These are phyloP conservation scores for Phytophthora pistaciae DNA, from an alignment of 352 stramenopile genomes.

Conservation along the genomic window DNA sequence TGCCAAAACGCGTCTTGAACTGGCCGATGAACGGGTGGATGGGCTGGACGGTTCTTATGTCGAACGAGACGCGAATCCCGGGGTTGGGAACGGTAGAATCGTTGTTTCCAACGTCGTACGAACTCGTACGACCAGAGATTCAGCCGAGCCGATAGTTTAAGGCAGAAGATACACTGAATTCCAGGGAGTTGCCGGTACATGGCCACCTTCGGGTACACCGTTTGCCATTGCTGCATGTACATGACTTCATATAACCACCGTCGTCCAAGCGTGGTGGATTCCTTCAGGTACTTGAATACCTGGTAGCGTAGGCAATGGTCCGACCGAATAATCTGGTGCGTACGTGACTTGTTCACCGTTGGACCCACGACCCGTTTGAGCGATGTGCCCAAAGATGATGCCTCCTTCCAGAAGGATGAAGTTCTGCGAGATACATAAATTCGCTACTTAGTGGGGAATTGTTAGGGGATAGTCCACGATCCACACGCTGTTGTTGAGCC, in stretches of 20 bases:
- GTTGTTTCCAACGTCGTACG: not conserved
- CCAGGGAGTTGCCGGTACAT: not conserved
- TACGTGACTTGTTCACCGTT: too few species aligned
- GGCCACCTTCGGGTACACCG: too few species aligned
- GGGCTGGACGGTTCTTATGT: not conserved
- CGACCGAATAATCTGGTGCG: too few species aligned
- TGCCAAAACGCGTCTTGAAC: not conserved
- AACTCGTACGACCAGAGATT: not conserved
- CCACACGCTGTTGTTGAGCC: too few species aligned
- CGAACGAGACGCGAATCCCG: not conserved
- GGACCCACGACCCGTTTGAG: too few species aligned
- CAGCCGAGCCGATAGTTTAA: not conserved
- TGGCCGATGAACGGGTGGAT: not conserved
- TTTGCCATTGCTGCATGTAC: not conserved
- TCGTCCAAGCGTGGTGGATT: not conserved
- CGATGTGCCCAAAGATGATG: too few species aligned
- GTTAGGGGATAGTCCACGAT: too few species aligned
- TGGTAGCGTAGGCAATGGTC: too few species aligned
- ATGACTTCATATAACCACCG: not conserved
- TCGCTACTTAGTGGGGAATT: too few species aligned
- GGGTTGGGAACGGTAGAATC: not conserved
- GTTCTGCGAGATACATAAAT: too few species aligned
- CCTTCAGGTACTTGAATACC: not conserved
- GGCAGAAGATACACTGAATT: not conserved
- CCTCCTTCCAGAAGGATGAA: too few species aligned